Base-by-base conservation (phyloP, 768 basidiomycete species). In the Termitomyces sp. region DNA sequence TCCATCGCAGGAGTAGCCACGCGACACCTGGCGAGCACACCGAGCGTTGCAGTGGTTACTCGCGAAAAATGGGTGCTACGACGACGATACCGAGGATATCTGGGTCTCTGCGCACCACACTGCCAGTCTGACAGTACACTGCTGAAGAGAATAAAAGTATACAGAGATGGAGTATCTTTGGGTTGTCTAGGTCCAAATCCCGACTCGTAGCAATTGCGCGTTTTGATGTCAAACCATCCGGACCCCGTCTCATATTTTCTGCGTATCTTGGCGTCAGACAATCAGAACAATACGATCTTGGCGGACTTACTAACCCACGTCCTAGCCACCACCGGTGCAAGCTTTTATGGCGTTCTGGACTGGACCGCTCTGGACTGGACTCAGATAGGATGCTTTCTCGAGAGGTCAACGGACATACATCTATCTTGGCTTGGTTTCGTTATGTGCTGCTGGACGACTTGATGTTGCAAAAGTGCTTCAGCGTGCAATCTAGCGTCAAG, bases 1-100 rank as follows among this genome's bases (percentile, higher is more conserved):
- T 86, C 85, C 84, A 86, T 86, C 85, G 85, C 85, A 86, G 79
- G 82, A 85, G 75, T 73, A 75, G 74, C 55, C 68, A 55, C 55
- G 56, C 64, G 60, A 62, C 57, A 49, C 51, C 50, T 46, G 59
- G 59, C 48, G 62, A 60, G 45, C 18, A 47, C 58, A 50, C 54
- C 56, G 56, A 57, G 56, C 36, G 53, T 53, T 54, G 36, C 52
- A 28, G 57, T 56, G 58, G 45, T 38, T 48, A 61, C 67, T 68
- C 68, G 58, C 58, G 63, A 53, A 63, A 63, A 61, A 48, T 61
- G 47, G 64, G 54, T 52, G 57, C 67, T 61, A 60, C 65, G 56
- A 59, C 48, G 68, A 62, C 66, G 68, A 68, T 70, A 60, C 65
- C 57, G 55, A 54, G 58, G 53, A 56, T 54, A 28, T 53, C 58